Base-by-base conservation (phyloP, 164 flowering plant species). In the Nymphaea thermarum region DNA sequence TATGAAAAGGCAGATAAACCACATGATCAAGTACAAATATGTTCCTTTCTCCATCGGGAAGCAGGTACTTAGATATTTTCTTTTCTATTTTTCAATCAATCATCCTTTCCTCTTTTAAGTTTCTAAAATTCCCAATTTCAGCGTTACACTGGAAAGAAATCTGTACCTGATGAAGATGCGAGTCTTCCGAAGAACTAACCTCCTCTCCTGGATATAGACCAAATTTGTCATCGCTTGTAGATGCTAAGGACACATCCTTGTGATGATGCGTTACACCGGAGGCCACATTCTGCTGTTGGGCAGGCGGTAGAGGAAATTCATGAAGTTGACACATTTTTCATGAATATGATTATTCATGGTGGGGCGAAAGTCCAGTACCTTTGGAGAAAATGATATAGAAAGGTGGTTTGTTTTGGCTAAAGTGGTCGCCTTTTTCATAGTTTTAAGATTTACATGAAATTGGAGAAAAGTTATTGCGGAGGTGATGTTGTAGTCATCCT, bases 21-120 rank as follows among this genome's bases (percentile, higher is more conserved):
- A 85, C 76, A 89, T 91, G 98, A 80, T 89, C 79, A 91, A 87
- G 67, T 84, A 92, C 78, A 89, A 72, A 82, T 92, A 92, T 72
- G 86, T 87, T 6, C 98, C 96, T 2, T 89, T 87, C 72, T 74
- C 96, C 62, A 72, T 80, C 45, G 94, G 98, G 51, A 89, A 89
- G 68, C 91, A 84, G 94, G 97, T 87, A 80, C 42, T 14, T 61
- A 51, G 14, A 7, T 8, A 7, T 2, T 61, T 7, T 6, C n/a
- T 8, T 61, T 61, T 8, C 8, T 6, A 6, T n/a, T 61, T 8
- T 61, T 7, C 63, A 17, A 6, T 61, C 8, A n/a, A 11, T n/a
- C 7, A 11, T n/a, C 8, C 10, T 61, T 17, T n/a, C 63, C 42
- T 17, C 42, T n/a, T 5, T 61, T 6, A n/a, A 17, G 63, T 17